phyloP scores from a whole-genome alignment of 129 eudicot genomes.

The Centaurea solstitialis region DNA sequence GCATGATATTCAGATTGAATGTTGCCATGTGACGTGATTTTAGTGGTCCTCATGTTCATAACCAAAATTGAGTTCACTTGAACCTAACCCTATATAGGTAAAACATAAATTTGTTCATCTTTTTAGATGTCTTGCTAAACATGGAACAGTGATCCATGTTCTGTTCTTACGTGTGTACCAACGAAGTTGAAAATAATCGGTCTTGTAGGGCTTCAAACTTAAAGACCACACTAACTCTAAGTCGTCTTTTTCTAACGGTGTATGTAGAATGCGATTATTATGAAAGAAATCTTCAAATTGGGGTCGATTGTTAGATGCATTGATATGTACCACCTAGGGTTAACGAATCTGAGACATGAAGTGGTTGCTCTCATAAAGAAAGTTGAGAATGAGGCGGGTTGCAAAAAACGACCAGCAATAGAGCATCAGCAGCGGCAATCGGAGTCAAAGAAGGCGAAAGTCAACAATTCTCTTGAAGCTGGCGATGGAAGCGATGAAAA shows the following conservation, averaged over 20 bases:
- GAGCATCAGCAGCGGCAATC: neutral
- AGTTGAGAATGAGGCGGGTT: conserved; percentile 34
- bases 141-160: no score
- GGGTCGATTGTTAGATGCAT: conserved; percentile 44
- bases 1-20: no score
- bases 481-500: neutral
- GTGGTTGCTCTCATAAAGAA: conserved; percentile 36
- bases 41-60: no score
- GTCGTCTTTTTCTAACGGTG: neutral
- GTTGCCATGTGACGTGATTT: no score
- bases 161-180: no score
- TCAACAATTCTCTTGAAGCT: conserved; percentile 4
- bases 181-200: neutral
- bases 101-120: no score
- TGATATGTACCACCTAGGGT: conserved; percentile 37
- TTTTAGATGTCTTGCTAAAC: no score
- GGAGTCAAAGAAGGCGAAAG: conserved; percentile 21
- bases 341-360: conserved; percentile 34
- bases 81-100: no score
- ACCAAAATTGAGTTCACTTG: no score
- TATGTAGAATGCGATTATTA: conserved; percentile 37
- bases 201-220: neutral
- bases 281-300: conserved; percentile 35
- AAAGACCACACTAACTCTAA: neutral
- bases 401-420: neutral